Evolutionary conservation across 208 protist genomes (phyloP).

Genomic region (Crithidia acanthocephali): DNA sequence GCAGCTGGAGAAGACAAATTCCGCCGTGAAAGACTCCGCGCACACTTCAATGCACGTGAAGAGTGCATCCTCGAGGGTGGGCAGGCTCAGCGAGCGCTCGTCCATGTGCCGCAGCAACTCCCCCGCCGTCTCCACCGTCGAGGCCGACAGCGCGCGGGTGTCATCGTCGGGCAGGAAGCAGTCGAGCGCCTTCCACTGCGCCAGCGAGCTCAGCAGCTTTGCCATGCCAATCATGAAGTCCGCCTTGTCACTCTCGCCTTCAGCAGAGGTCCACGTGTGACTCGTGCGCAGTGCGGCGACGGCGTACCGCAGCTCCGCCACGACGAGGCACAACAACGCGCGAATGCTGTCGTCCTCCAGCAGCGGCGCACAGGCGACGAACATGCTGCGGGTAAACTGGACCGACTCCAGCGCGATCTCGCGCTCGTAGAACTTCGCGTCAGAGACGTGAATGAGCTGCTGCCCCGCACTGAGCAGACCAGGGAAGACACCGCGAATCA

Average conservation of each 20-base stretch:
- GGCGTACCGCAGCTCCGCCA: conserved; percentile 33
- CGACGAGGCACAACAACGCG: conserved; percentile 39
- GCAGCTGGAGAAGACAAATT: conserved; percentile 53
- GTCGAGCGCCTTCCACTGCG: conserved; percentile 76
- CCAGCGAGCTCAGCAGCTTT: conserved; percentile 52
- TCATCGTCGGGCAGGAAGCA: conserved; percentile 65
- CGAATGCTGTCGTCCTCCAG: conserved; percentile 45
- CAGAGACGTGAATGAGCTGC: conserved; percentile 31
- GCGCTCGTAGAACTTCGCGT: conserved; percentile 41
- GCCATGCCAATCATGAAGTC: conserved; percentile 51
- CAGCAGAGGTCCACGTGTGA: conserved; percentile 39
- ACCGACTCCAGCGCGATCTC: conserved; percentile 46
- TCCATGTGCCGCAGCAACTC: conserved; percentile 60
- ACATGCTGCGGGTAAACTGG: conserved; percentile 48
- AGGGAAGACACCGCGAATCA: conserved; percentile 42
- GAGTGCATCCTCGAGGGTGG: conserved; percentile 60
- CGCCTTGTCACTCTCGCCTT: conserved; percentile 55
- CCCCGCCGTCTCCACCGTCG: conserved; percentile 49
- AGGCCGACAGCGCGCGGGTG: conserved; percentile 32
- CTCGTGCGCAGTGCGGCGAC: conserved; percentile 17
- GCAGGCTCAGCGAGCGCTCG: conserved; percentile 50
- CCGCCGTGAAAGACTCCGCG: conserved; percentile 60
- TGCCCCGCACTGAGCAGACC: conserved; percentile 29
- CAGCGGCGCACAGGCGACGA: conserved; percentile 47
- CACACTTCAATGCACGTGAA: conserved; percentile 74